A percentile compares a stretch with the other conserved stretches of the same genome.
These are phyloP conservation scores for Podospora appendiculata DNA, from an alignment of 495 filamentous ascomycete genomes.

Conservation along the genomic window DNA sequence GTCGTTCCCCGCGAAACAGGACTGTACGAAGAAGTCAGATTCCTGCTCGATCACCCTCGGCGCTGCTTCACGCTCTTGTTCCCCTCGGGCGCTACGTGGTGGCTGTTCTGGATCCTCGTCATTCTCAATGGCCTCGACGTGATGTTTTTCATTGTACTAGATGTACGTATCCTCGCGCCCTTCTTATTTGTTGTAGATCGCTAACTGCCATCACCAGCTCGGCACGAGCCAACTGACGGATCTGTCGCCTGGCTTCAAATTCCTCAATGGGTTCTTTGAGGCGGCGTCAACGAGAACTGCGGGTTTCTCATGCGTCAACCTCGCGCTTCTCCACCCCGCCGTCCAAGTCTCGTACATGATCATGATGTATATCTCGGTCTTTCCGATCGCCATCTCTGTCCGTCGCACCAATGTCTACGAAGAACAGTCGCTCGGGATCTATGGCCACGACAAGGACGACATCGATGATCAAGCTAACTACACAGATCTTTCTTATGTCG, in stretches of 20 bases:
- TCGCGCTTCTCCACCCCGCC: constrained; percentile 73
- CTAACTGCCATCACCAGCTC: too few species aligned
- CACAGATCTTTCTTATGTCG: constrained; percentile 69
- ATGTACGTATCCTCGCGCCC: constrained; percentile 48
- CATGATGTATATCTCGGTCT: constrained; percentile 99
- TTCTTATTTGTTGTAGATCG: too few species aligned
- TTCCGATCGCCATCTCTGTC: constrained; percentile 90
- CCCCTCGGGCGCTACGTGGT: constrained; percentile 86
- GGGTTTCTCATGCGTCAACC: constrained; percentile 72
- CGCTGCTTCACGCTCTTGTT: constrained; percentile 94
- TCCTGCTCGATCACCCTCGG: constrained; percentile 87
- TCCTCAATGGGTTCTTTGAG: constrained; percentile 83
- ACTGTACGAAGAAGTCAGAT: constrained; percentile 80
- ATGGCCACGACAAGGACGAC: constrained; percentile 30
- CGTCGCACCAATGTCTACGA: constrained; percentile 95
- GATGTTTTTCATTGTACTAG: constrained; percentile 83
- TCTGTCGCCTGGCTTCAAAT: constrained; percentile 48
- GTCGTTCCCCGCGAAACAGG: constrained; percentile 50
- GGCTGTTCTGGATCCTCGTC: constrained; percentile 83
- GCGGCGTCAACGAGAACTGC: constrained; percentile 81
- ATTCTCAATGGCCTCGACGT: constrained; percentile 74
- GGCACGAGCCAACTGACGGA: neutral
- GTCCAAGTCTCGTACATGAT: constrained; percentile 92
- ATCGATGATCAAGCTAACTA: constrained; percentile 40
- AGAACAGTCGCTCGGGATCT: constrained; percentile 85